A percentile compares a stretch with the other conserved stretches of the same genome.
Evolutionary conservation across 2,329 filamentous ascomycete genomes (phyloP).

Genomic region (Macrophomina tecta): DNA sequence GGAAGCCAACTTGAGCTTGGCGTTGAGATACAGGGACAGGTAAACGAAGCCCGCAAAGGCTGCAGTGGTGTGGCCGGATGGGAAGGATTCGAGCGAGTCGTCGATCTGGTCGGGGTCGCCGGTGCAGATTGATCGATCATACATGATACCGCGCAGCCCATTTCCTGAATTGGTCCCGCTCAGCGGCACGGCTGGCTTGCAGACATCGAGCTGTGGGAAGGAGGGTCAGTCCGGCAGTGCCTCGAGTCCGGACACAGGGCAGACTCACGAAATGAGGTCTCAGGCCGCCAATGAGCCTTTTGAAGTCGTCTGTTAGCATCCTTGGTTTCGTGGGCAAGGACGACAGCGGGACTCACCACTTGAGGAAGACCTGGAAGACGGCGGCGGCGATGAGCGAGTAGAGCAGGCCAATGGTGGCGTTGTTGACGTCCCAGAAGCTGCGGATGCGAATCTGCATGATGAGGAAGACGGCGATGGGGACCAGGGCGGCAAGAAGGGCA

Average conservation of each 20-base stretch:
- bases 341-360: constrained; percentile 47
- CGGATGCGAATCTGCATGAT: constrained; percentile 69
- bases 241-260: too few species aligned
- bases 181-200: constrained; percentile 64
- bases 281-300: constrained; percentile 72
- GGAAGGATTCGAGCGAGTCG: constrained; percentile 73
- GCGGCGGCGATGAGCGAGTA: constrained; percentile 73
- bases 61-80: constrained; percentile 75
- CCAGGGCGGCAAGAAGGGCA: constrained; percentile 67
- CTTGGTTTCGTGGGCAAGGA: too few species aligned
- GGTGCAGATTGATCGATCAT: constrained; percentile 72
- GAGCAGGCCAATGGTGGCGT: constrained; percentile 70
- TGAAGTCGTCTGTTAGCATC: constrained; percentile 47
- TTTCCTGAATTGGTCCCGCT: constrained; percentile 50
- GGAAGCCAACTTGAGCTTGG: constrained; percentile 76
- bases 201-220: constrained; percentile 71
- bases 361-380: constrained; percentile 79
- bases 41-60: constrained; percentile 76
- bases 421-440: constrained; percentile 64
- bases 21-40: constrained; percentile 76
- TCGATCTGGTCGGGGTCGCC: constrained; percentile 69
- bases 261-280: constrained; percentile 42
- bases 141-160: constrained; percentile 68
- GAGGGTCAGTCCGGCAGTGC: constrained; percentile 48
- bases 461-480: constrained; percentile 70